Percentiles rank a stretch among this genome's conserved stretches.
These are phyloP conservation scores for Torulaspora maleeae DNA, from an alignment of 805 yeast genomes.

Conservation along the genomic window DNA sequence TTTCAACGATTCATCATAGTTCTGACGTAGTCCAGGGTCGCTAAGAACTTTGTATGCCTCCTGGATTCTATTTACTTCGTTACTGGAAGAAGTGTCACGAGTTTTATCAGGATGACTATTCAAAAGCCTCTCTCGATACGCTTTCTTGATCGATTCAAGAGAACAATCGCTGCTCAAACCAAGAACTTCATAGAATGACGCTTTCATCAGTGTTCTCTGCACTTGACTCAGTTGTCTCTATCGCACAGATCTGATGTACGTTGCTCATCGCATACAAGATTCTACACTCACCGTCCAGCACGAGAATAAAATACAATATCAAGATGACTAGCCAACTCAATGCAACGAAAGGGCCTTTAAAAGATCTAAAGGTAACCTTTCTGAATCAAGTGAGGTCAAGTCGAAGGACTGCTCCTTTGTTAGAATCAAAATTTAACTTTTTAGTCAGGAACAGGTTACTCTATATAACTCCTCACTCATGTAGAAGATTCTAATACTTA, in stretches of 20 bases:
- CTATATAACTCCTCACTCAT: too few relatives aligned
- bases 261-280: not conserved
- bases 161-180: conserved; percentile 43
- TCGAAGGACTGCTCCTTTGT: too few relatives aligned
- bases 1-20: conserved; percentile 51
- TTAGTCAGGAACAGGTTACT: too few relatives aligned
- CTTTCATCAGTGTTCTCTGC: not conserved
- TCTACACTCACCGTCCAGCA: not conserved
- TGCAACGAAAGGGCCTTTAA: too few relatives aligned
- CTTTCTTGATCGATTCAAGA: conserved; percentile 46
- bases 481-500: too few relatives aligned
- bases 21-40: conserved; percentile 37
- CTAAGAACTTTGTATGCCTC: conserved; percentile 59
- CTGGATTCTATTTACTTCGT: conserved; percentile 48
- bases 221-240: not conserved
- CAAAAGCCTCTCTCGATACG: conserved; percentile 60
- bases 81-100: conserved; percentile 2
- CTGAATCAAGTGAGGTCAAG: too few relatives aligned
- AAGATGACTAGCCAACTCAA: too few relatives aligned
- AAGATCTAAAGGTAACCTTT: too few relatives aligned
- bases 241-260: not conserved
- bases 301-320: not conserved
- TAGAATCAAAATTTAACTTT: too few relatives aligned
- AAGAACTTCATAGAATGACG: conserved; percentile 54
- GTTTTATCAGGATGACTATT: conserved; percentile 75